Base-by-base conservation (phyloP, 164 flowering plant genomes). In the Pachysandra terminalis region DNA sequence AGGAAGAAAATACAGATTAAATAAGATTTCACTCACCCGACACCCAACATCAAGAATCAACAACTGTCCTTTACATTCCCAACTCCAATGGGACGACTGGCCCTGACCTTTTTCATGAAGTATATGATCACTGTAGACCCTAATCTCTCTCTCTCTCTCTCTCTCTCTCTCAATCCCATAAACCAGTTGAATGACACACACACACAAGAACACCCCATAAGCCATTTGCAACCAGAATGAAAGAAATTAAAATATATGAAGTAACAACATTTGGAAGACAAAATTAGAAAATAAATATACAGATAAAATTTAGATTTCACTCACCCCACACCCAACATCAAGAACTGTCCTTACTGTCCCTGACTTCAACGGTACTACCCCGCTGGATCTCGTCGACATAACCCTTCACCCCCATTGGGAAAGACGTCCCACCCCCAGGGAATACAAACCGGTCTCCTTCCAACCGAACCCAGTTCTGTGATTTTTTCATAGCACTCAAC, bases 241-340 rank as follows among this genome's bases (percentile, higher is more conserved):
- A 2, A 19, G 53, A 54, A 62, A 6, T 21, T 49, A 22, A 62
- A 64, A n/a, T n/a, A n/a, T n/a, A n/a, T 25, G 0, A 25, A 27
- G 15, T 52, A 53, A 24, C 52, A 53, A 41, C 48, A 45, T 0
- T 3, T 61, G 26, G 13, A 27, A 19, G 10, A 25, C 3, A 27
- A 24, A 23, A 37, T 1, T 23, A 61, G 37, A n/a, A n/a, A 7
- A 32, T 32, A 32, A 32, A 32, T 7, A 32, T 32, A 32, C 37
- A 32, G 37, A 32, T 32, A 32, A 32, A 3, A 32, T 17, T 63
- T 23, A 52, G 19, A 52, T 5, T 63, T 17, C 0, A 70, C 85
- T 73, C 64, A 86, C 90, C 81, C 90, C 90, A 78, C 90, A 84
- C 0, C 90, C 90, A 74, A 73, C 72, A 69, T 86, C 90, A 74